Evolutionary conservation across 2,329 filamentous ascomycete genomes (phyloP), one percentile per base, ranked within the genome.

Genomic region (Fusarium sulawesiense): DNA sequence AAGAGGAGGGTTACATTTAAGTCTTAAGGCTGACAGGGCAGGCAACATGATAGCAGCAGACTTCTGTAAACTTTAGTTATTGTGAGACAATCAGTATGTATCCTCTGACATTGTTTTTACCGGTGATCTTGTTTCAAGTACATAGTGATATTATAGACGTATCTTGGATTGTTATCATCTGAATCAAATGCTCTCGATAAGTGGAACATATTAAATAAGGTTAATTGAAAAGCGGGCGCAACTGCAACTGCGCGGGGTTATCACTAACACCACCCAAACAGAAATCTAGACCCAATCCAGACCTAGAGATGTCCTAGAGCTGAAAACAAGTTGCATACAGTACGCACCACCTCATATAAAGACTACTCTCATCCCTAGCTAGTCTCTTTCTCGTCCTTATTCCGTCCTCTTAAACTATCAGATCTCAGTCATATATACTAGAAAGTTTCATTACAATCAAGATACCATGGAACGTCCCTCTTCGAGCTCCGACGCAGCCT

Each of bases 401-500:
- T 29, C 42, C 4, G 11, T 16, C 27, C 13, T 10, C 16, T 37
- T 37, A 10, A 37, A 37, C 18, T 12, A 14, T 21, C 41, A 10
- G 20, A 14, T 44, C 21, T 32, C 16, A 55, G 4, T 14, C 20
- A n/a, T 5, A 23, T 13, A 10, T 27, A n/a, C 7, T 11, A 16
- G 3, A 10, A 13, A 27, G 10, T 12, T 9, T 44, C n/a, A 23
- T 54, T 20, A 51, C 10, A 42, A 34, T 14, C 18, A 73, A 78
- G 34, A 68, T 70, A 75, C 51, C 57, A 73, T 55, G 42, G 44
- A 56, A 2, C 61, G 73, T 60, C 59, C 68, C 27, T 74, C 70
- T 51, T 73, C 69, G 53, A 73, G 71, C 69, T 76, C 75, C 64
- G 75, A 78, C 67, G 68, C 77, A n/a, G 73, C 76, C 49, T 76